Evolutionary conservation across 1,284 basidiomycete genomes (phyloP), one percentile per base, ranked within the genome.

Genomic region (Porodaedalea pini): DNA sequence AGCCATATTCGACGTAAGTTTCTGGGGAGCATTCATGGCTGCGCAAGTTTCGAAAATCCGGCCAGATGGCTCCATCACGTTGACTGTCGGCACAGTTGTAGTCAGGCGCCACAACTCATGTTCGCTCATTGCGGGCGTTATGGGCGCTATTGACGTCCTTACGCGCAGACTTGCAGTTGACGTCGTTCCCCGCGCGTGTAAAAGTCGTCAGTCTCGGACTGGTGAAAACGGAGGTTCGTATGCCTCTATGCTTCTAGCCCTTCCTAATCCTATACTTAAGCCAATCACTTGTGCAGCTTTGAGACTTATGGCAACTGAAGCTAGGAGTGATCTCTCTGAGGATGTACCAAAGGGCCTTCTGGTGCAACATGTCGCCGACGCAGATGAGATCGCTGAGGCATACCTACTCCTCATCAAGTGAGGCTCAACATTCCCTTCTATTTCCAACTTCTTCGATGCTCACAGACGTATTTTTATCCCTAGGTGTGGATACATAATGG

Each of bases 371-470:
- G 50, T 61, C 17, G 59, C 54, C 5, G 50, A 53, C 1, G 54
- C 63, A 23, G 54, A 61, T 8, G 63, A 64, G 50, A 57, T 63
- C 43, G 63, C 63, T 2, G 63, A 64, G 39, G 54, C 63, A 17
- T 64, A 64, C 44, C 41, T 64, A 11, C 63, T 62, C 53, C 40
- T 61, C 2, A 64, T 64, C 61, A 64, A 64, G 63, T 64, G 49
- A 58, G 51, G 11, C 3, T 4, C 21, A 19, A 45, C 5, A 27
- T 29, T 27, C n/a, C 40, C 6, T 41, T 5, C 29, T 13, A 10
- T 10, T 21, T 25, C 8, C 15, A 25, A 5, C 17, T 45, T 8
- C 3, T 63, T n/a, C n/a, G n/a, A n/a, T n/a, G n/a, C n/a, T n/a
- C n/a, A n/a, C n/a, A n/a, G 48, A 50, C 31, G 31, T 8, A 15